Evolutionary conservation across 441 rosid genomes (phyloP), one percentile per base, ranked within the genome.

Genomic region (Breynia disticha): DNA sequence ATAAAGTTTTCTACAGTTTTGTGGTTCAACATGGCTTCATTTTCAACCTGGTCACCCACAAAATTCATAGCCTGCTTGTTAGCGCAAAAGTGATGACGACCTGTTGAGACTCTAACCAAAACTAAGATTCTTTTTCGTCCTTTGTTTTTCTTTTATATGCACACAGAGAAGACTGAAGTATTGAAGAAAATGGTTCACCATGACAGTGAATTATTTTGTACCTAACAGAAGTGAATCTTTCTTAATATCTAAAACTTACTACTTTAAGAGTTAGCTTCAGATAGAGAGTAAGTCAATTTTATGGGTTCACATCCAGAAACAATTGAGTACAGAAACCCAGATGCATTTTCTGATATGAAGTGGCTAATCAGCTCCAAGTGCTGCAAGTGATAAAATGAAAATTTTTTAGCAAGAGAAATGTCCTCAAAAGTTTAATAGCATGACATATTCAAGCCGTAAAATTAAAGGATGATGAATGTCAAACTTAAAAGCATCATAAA

Each of bases 371-470:
- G n/a, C 17, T 35, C 24, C 12, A 19, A 35, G 14, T 19, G 41
- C 41, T 38, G 22, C 48, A 24, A 19, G 19, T 22, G 55, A 61
- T 42, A 24, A 28, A 48, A 19, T 19, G 16, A 61, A 5, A 7
- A n/a, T 12, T 17, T 46, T 4, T 5, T 1, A n/a, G n/a, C n/a
- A n/a, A 28, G 5, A 28, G 16, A 20, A 18, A 41, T 41, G 44
- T 3, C n/a, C 13, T 41, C 44, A 11, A 15, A 41, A 9, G 3
- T 9, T 2, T 9, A 11, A 41, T 11, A 1, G 15, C 13, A 41
- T 11, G 13, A 15, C 44, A 41, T 41, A 41, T 15, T 11, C 15
- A 41, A 41, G 44, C 13, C 0, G 3, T 9, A 41, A 41, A 41
- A 4, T 41, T 15, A 41, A 15, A 41, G 9, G 44, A 41, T 41